phyloP scores from a whole-genome alignment of 768 basidiomycete species.

The Suillus ampliporus region DNA sequence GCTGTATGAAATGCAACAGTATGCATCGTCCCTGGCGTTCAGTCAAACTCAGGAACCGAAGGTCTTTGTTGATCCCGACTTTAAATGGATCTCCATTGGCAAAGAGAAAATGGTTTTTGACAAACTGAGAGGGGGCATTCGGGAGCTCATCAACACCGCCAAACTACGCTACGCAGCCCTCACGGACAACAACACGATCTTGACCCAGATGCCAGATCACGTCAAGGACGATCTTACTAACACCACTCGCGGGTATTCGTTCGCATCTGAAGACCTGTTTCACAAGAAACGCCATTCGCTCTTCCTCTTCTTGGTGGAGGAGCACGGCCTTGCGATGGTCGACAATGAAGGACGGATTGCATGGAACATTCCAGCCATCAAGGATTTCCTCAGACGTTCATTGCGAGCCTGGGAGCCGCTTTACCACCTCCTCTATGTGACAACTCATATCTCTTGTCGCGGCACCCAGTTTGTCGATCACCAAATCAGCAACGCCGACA shows the following conservation, averaged over 20 bases:
- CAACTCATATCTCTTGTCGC: neutral
- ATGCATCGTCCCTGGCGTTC: neutral
- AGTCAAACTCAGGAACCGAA: neutral
- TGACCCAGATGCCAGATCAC: neutral
- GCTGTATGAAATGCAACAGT: neutral
- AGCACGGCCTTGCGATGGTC: neutral
- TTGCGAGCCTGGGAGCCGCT: neutral
- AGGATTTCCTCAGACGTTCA: neutral
- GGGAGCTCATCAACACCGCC: neutral
- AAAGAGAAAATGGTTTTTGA: neutral
- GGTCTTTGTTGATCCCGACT: neutral
- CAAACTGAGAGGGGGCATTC: neutral
- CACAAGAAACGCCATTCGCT: neutral
- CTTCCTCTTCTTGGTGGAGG: neutral
- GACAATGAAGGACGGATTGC: neutral
- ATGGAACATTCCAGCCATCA: neutral
- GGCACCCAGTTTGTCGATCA: neutral
- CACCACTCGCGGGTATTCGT: neutral
- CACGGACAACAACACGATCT: neutral
- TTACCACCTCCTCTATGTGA: neutral
- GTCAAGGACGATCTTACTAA: neutral
- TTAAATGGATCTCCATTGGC: neutral
- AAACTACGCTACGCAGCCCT: neutral
- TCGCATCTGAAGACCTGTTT: neutral
- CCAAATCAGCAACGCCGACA: neutral